These are phyloP conservation scores for Ophiostoma piceae DNA, from an alignment of 2,329 filamentous ascomycete genomes.

Conservation along the genomic window DNA sequence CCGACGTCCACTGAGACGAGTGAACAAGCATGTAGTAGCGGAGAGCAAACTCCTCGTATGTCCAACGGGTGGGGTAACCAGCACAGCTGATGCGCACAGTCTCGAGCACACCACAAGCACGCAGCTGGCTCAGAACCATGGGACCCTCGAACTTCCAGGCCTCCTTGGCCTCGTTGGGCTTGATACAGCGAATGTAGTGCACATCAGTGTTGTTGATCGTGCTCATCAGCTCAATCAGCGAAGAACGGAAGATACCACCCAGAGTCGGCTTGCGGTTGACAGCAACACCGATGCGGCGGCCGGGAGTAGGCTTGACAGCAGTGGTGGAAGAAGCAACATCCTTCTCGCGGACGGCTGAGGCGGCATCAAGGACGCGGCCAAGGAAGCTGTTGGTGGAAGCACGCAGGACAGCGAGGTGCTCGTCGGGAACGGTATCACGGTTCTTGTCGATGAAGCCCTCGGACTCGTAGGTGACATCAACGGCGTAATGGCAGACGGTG, in stretches of 20 bases:
- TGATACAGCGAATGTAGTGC: slow-evolving; percentile 98
- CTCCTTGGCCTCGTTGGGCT: slow-evolving; percentile 94
- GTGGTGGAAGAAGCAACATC: slow-evolving; percentile 63
- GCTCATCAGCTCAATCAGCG: slow-evolving; percentile 93
- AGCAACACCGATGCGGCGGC: slow-evolving; percentile 83
- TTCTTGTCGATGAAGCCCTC: slow-evolving; percentile 99
- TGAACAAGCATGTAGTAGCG: slow-evolving; percentile 97
- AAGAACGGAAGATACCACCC: slow-evolving; percentile 97
- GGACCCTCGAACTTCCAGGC: slow-evolving; percentile 98
- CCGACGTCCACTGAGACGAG: slow-evolving; percentile 83
- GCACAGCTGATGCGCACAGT: slow-evolving; percentile 96
- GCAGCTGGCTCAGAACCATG: slow-evolving; percentile 95
- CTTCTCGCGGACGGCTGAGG: slow-evolving; percentile 82
- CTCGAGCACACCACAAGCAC: slow-evolving; percentile 97
- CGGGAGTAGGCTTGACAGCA: slow-evolving; percentile 73
- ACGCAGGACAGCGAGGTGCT: slow-evolving; percentile 90
- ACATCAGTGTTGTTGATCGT: slow-evolving; percentile 98
- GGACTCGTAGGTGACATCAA: slow-evolving; percentile 97
- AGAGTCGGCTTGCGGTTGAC: slow-evolving; percentile 95
- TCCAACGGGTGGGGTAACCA: slow-evolving; percentile 96
- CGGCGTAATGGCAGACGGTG: slow-evolving; percentile 95
- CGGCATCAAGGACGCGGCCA: slow-evolving; percentile 75
- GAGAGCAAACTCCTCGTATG: slow-evolving; percentile 95
- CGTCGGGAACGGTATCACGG: slow-evolving; percentile 94
- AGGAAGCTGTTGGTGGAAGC: slow-evolving; percentile 82